Evolutionary conservation across 352 stramenopile genomes (phyloP), one percentile per base, ranked within the genome.

Genomic region (Phytophthora pisi): DNA sequence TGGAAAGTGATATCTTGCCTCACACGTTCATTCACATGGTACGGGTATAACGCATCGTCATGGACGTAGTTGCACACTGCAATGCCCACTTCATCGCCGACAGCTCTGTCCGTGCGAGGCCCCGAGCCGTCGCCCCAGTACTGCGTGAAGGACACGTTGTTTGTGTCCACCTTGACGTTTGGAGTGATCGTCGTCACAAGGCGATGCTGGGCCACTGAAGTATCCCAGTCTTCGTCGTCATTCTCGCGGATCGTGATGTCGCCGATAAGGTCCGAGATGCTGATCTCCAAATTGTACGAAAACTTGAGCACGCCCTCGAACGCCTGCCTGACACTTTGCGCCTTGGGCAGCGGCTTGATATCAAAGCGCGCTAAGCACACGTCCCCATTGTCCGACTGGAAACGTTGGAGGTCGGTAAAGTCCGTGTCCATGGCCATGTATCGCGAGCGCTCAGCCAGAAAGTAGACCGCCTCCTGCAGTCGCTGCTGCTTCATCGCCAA

Each of bases 1-100:
- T 81, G 60, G 13, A 69, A 73, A 10, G 75, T 82, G n/a, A 85
- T 77, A 55, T 88, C 79, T 30, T 85, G 72, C 2, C 77, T 78
- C 28, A 86, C 70, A 7, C 80, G 74, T 15, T 75, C 67, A 0
- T 20, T 28, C 8, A 54, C 20, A 10, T 66, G 65, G 34, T 89
- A 89, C 51, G 80, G 78, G 57, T 82, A 81, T 28, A 85, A 42
- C 2, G 68, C 78, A 53, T 89, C 80, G 5, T 81, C 70, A 10
- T 85, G 69, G 50, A 89, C 73, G 36, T 64, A 82, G 52, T 89
- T 80, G 59, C 69, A 79, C 16, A 72, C 70, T 18, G 70, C 55
- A 20, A 77, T 50, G 20, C 73, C 66, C 24, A 77, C 68, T 52
- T 82, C 69, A 10, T 66, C 55, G 23, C 65, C 53, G 5, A 69